phyloP scores from a whole-genome alignment of 768 basidiomycete genomes.

The Pulveroboletus sp. region DNA sequence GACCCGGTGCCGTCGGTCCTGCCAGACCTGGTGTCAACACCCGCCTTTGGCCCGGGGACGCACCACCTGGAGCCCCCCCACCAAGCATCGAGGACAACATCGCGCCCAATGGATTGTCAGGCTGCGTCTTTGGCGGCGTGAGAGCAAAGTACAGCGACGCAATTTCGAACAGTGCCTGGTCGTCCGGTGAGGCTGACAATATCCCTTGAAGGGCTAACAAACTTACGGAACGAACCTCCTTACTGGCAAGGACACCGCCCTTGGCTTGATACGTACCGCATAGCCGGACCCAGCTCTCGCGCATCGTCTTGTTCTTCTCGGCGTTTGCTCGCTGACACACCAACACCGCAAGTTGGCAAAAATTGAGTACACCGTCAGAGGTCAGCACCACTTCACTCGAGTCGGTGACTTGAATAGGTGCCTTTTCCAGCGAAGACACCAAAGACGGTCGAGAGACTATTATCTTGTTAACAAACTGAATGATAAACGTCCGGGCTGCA shows the following conservation, averaged over 20 bases:
- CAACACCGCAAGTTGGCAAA: conserved; percentile 83
- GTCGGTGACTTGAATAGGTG: conserved; percentile 43
- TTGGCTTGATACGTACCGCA: conserved; percentile 81
- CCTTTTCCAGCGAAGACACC: conserved; percentile 38
- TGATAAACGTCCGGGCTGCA: conserved; percentile 91
- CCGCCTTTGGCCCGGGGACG: conserved; percentile 26
- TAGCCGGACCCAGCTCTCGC: conserved; percentile 82
- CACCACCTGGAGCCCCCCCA: conserved; percentile 45
- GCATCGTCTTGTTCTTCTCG: conserved; percentile 69
- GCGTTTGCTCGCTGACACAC: conserved; percentile 88
- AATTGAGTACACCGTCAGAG: conserved; percentile 76
- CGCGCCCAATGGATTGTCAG: conserved; percentile 81
- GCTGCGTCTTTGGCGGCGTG: conserved; percentile 67
- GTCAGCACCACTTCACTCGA: conserved; percentile 72
- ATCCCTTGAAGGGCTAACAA: conserved; percentile 10
- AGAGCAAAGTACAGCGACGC: conserved; percentile 83
- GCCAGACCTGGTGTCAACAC: conserved; percentile 26
- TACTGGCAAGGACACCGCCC: conserved; percentile 57
- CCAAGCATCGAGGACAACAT: conserved; percentile 90
- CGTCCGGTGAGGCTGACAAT: background rate
- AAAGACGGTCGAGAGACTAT: conserved; percentile 45
- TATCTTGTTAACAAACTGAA: conserved; percentile 68
- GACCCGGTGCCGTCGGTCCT: conserved; percentile 23
- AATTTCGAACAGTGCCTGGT: conserved; percentile 65
- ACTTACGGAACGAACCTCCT: conserved; percentile 63